phyloP scores from a whole-genome alignment of 176 grass and related monocot genomes.

The Eragrostis curvula region DNA sequence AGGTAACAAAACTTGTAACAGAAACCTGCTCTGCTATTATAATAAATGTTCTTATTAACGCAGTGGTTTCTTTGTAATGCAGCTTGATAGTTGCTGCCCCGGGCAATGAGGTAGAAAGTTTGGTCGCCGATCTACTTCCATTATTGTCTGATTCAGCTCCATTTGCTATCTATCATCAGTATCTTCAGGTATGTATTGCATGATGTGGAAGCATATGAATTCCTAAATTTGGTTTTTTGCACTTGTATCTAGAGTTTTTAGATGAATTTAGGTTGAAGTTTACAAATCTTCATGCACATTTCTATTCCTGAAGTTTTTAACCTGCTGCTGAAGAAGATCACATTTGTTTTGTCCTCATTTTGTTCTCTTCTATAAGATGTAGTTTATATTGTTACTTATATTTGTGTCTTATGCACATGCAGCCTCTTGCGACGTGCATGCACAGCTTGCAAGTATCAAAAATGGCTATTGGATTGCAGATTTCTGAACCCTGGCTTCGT shows the following conservation, averaged over 20 bases:
- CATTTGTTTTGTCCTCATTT: not conserved
- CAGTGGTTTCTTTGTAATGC: constrained; percentile 41
- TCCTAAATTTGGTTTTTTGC: constrained; percentile 6
- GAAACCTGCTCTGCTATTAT: not conserved
- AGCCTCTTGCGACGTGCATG: constrained; percentile 95
- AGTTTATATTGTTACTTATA: constrained; percentile 31
- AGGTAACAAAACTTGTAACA: constrained; percentile 50
- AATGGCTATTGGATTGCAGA: constrained; percentile 79
- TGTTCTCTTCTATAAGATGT: constrained; percentile 28
- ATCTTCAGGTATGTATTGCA: constrained; percentile 68
- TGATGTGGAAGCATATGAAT: not conserved
- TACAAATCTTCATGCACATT: not conserved
- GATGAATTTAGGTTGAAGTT: not conserved
- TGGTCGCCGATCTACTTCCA: constrained; percentile 81
- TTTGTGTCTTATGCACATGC: constrained; percentile 24
- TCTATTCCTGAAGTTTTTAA: constrained; percentile 4
- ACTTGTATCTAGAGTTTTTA: not conserved
- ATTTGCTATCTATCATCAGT: constrained; percentile 92
- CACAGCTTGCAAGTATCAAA: constrained; percentile 76
- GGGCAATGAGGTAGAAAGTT: constrained; percentile 65
- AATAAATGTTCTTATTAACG: constrained; percentile 23
- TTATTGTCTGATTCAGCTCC: constrained; percentile 90
- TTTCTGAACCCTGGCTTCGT: constrained; percentile 95
- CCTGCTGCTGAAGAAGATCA: not conserved
- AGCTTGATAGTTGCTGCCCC: constrained; percentile 94